Evolutionary conservation across 768 basidiomycete genomes (phyloP).

Genomic region (Phylloporus sp.): DNA sequence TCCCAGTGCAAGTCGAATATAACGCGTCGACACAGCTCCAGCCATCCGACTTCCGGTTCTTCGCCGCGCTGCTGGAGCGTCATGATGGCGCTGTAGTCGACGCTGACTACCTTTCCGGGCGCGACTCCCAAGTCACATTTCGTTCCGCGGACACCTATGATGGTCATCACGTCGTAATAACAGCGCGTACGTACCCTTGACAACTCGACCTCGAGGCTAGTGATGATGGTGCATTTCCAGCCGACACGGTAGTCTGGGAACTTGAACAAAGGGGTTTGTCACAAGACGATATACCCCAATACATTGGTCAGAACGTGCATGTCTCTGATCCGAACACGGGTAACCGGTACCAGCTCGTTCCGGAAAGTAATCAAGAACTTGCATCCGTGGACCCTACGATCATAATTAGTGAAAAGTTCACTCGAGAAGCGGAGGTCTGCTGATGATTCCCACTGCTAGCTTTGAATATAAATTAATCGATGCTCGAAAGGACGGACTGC

Average conservation of each 20-base stretch:
- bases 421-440: not conserved
- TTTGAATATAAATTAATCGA: not conserved
- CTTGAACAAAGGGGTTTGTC: slow-evolving; percentile 3
- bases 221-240: not conserved
- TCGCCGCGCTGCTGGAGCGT: not conserved
- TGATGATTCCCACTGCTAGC: not conserved
- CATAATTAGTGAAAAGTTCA: slow-evolving; percentile 2
- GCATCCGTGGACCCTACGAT: not conserved
- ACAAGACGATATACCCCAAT: slow-evolving; percentile 3
- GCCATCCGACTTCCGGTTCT: not conserved
- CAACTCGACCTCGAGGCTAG: not conserved
- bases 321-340: slow-evolving; percentile 4
- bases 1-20: not conserved
- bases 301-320: slow-evolving; percentile 2
- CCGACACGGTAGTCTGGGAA: not conserved
- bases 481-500: no score
- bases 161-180: slow-evolving; percentile 2
- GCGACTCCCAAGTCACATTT: not conserved
- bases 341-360: slow-evolving; percentile 6
- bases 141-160: not conserved
- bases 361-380: not conserved
- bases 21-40: not conserved
- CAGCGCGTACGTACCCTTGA: not conserved
- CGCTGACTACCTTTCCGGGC: not conserved
- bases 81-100: not conserved